Percentiles rank a stretch among this genome's conserved stretches.
Conservation (phyloP, 2,329 filamentous ascomycete species). For the Diaporthe australafricana region DNA sequence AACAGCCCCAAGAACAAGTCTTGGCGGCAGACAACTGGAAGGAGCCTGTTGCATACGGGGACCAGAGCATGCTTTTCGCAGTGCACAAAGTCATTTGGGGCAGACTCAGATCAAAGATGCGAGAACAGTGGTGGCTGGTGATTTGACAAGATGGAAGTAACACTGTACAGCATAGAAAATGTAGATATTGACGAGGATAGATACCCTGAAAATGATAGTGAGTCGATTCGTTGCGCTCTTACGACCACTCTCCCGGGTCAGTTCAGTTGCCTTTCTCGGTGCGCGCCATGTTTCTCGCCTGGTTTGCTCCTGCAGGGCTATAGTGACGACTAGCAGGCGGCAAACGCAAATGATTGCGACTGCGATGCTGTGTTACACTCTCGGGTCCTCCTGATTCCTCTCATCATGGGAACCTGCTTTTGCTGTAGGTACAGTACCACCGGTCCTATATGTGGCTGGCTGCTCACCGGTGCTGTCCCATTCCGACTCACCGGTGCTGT, state of each 20-base stretch:
- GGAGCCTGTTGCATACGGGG: neutral
- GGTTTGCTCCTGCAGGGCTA: neutral
- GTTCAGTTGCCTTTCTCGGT: neutral
- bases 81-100: neutral
- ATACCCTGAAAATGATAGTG: conserved; percentile 26
- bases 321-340: too few relatives aligned
- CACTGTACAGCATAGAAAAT: conserved; percentile 29
- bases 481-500: too few relatives aligned
- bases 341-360: too few relatives aligned
- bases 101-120: neutral
- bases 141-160: neutral
- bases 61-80: neutral
- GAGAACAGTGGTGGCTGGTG: neutral
- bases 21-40: neutral
- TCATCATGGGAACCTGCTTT: too few relatives aligned
- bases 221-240: neutral
- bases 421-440: too few relatives aligned
- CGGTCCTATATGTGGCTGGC: too few relatives aligned
- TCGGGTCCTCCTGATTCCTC: too few relatives aligned
- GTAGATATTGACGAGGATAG: conserved; percentile 30
- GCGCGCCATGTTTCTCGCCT: neutral
- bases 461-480: too few relatives aligned
- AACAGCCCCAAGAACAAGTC: neutral
- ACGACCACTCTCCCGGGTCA: neutral
- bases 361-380: too few relatives aligned